Percentiles rank a stretch among this genome's conserved stretches.
Evolutionary conservation across 2,329 filamentous ascomycete species (phyloP).

Genomic region (Ophiocordyceps camponoti-floridani): DNA sequence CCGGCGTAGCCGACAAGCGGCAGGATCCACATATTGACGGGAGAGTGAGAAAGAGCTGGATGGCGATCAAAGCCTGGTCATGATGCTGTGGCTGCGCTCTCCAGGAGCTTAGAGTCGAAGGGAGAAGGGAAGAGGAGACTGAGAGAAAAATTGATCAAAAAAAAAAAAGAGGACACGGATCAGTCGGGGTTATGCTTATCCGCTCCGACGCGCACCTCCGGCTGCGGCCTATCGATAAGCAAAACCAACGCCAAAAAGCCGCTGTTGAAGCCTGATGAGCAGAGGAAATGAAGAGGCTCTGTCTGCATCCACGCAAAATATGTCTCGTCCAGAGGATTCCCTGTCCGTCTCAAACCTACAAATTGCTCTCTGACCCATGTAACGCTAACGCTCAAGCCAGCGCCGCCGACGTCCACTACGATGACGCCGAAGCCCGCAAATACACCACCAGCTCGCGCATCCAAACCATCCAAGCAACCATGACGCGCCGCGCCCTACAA

Average conservation of each 20-base stretch:
- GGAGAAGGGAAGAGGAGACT: neutral
- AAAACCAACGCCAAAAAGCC: neutral
- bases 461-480: conserved; percentile 82
- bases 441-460: conserved; percentile 96
- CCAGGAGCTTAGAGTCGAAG: neutral
- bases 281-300: neutral
- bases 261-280: too few species aligned
- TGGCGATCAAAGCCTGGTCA: conserved; percentile 9
- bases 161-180: neutral
- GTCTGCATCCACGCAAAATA: conserved; percentile 17
- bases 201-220: neutral
- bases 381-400: conserved; percentile 23
- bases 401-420: conserved; percentile 92
- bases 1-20: conserved; percentile 82
- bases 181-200: neutral
- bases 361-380: neutral
- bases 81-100: neutral
- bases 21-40: conserved; percentile 72
- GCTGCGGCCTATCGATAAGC: neutral
- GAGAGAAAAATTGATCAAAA: neutral
- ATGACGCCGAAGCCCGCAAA: conserved; percentile 87
- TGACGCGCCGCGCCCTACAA: conserved; percentile 86
- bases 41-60: neutral
- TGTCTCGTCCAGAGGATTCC: conserved; percentile 95
- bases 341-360: conserved; percentile 37